Evolutionary conservation across 768 basidiomycete species (phyloP).

Genomic region (Coprinopsis sp.): DNA sequence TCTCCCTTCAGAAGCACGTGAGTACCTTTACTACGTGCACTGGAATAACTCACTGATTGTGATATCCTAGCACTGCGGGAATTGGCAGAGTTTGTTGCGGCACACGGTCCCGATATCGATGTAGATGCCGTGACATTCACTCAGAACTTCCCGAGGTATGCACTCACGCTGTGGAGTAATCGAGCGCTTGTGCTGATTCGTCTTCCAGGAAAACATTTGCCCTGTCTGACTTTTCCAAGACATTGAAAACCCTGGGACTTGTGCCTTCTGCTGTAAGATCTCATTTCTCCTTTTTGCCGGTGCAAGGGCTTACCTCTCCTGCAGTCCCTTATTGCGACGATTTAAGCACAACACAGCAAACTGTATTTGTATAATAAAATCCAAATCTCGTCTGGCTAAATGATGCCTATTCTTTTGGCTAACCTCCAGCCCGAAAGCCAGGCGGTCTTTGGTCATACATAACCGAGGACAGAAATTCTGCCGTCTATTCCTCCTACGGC

Average conservation of each 20-base stretch:
- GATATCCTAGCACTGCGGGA: constrained; percentile 64
- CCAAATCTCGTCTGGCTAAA: too few species aligned
- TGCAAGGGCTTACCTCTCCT: constrained; percentile 2
- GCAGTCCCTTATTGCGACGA: constrained; percentile 54
- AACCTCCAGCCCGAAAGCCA: too few species aligned
- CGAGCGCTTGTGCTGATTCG: not conserved
- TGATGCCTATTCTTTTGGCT: too few species aligned
- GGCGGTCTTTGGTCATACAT: constrained; percentile 31
- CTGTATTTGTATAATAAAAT: constrained; percentile 4
- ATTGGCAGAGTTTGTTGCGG: constrained; percentile 85
- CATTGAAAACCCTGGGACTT: constrained; percentile 77
- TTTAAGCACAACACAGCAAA: constrained; percentile 15
- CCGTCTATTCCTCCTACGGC: constrained; percentile 43
- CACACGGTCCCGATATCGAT: constrained; percentile 61
- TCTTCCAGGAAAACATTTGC: constrained; percentile 69
- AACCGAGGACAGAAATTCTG: constrained; percentile 47
- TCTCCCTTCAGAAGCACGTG: constrained; percentile 73
- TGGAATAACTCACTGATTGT: constrained; percentile 5
- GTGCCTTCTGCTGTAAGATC: constrained; percentile 82
- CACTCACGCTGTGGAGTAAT: not conserved
- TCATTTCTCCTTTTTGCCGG: not conserved
- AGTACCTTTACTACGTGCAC: constrained; percentile 23
- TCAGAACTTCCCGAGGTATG: constrained; percentile 80
- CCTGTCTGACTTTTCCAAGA: constrained; percentile 69
- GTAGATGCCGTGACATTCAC: constrained; percentile 77